Evolutionary conservation across 306 rosid genomes (phyloP).

Genomic region (Acacia crassicarpa): DNA sequence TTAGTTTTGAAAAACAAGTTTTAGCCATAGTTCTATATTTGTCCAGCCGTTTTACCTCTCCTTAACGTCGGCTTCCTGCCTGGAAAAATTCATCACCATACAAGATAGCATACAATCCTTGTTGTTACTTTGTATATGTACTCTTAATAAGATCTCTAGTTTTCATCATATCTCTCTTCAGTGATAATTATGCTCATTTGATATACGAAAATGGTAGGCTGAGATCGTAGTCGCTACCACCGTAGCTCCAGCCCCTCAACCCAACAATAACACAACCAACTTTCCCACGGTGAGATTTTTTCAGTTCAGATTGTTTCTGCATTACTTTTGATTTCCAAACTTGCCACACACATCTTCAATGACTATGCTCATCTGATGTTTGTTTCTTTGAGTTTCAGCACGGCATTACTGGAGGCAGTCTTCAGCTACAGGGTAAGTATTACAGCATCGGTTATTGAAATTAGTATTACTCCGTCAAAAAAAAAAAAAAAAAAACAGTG

Average conservation of each 20-base stretch:
- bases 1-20: not conserved
- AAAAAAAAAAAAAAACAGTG: no score
- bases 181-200: constrained; percentile 6
- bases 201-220: constrained; percentile 28
- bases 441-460: not conserved
- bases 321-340: not conserved
- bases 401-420: constrained; percentile 76
- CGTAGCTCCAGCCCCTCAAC: constrained; percentile 63
- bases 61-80: not conserved
- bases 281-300: constrained; percentile 41
- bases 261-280: constrained; percentile 26
- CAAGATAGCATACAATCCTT: not conserved
- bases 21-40: not conserved
- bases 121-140: not conserved
- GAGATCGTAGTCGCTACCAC: not conserved
- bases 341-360: not conserved
- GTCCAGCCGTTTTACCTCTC: not conserved
- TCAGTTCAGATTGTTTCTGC: not conserved
- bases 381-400: constrained; percentile 34
- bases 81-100: not conserved
- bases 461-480: not conserved
- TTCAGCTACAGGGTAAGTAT: constrained; percentile 60
- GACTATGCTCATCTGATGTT: not conserved
- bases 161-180: not conserved
- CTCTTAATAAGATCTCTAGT: not conserved